Base-by-base conservation (phyloP, 2,329 filamentous ascomycete genomes). In the Xylaria digitata region DNA sequence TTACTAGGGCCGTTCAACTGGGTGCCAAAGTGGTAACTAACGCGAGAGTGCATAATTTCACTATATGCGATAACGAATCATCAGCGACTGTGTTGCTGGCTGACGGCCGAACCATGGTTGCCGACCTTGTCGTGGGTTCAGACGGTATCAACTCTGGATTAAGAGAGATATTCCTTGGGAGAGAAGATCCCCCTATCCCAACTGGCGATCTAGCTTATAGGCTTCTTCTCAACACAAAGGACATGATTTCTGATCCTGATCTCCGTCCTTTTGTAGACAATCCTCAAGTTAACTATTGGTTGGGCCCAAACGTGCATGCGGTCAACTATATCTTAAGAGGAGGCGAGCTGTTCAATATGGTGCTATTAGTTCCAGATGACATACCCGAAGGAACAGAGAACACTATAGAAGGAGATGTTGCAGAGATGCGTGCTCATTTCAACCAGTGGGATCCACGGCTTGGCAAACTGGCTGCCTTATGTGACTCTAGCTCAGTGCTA, bases 391-490 rank as follows among this genome's bases (percentile, higher is more conserved):
- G 60, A 8, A 40, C 78, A 3, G 75, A 79, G 1, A 81, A 80
- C 19, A 84, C 81, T 2, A 73, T 69, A 56, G 76, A 59, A 62
- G 78, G 63, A 30, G 70, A 77, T 66, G 66, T 76, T 55, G 71
- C 71, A 66, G 80, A 82, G 71, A 82, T 82, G 80, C 74, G 76
- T 5, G 81, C 81, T 0, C 77, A 85, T 5, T 89, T 85, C 69
- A 78, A 82, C 52, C 82, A 83, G 49, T 90, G 87, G 87, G 87
- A 89, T 70, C 85, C 86, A 0, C 78, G 79, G 0, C 85, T 87
- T 42, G 77, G 82, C 19, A 90, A 89, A 73, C 79, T 90, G 4
- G 79, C 89, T 0, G 77, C 78, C 0, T 81, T 89, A 19, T 89
- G 87, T 73, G 60, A 63, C 26, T 48, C 59, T 11, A 79, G 87